Base-by-base conservation (phyloP, 208 protist genomes). In the Acanthamoeba triangularis region DNA sequence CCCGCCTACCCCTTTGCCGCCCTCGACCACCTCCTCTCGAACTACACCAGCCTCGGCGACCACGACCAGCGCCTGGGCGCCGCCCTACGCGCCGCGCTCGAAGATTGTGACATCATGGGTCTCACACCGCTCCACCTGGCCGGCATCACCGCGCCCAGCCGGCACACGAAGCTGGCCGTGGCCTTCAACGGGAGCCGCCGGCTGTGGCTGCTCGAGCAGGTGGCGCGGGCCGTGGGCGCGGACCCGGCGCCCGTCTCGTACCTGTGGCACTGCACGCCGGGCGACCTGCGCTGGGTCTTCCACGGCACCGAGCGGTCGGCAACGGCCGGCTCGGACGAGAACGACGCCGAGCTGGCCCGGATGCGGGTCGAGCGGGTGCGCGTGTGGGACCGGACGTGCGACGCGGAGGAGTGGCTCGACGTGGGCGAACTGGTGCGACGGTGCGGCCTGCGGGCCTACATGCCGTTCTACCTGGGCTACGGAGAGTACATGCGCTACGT, bases 91-190 rank as follows among this genome's bases (percentile, higher is more conserved):
- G 44, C 25, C 20, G 78, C 78, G 78, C 78, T 85, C 41, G 25
- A 59, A 23, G 78, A 13, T 11, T 37, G n/a, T 1, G 78, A 85
- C n/a, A 35, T 59, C 25, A n/a, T 85, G 47, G 78, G 78, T 23
- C 25, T 85, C 47, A 85, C 78, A 3, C 78, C 78, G 23, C 78
- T 85, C 44, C 78, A 85, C n/a, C 47, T 85, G 10, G 78, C 78
- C 35, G 35, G 41, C 25, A 28, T 85, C 78, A 33, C 30, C 41
- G 52, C 78, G 25, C 25, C 78, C 16, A 47, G 23, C 30, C 16
- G 11, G 5, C 2, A 14, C 74, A 82, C 74, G 30, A 82, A 72
- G 63, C n/a, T 25, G 11, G 18, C 52, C 16, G 16, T 23, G 52
- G 52, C 13, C 16, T 23, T 14, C 18, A 35, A 14, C 35, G 65